These are phyloP conservation scores for Kwoniella dendrophila DNA, from an alignment of 768 basidiomycete species.

Conservation along the genomic window DNA sequence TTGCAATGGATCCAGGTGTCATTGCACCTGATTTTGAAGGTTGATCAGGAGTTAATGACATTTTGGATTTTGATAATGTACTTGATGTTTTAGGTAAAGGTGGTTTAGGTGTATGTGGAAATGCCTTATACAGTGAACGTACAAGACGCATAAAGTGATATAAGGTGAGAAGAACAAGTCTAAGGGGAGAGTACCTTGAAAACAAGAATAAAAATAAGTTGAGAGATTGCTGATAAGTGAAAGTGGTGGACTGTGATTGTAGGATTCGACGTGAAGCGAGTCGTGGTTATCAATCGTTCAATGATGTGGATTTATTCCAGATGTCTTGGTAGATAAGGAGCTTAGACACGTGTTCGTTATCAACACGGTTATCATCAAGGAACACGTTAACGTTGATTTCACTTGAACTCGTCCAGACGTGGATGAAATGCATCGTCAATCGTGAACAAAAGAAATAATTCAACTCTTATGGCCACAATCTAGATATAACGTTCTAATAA, in stretches of 20 bases:
- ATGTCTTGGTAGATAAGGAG: too few relatives aligned
- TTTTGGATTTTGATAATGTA: slow-evolving; percentile 12
- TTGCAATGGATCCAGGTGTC: slow-evolving; percentile 51
- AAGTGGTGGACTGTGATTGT: too few relatives aligned
- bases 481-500: too few relatives aligned
- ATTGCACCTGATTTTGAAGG: slow-evolving; percentile 24
- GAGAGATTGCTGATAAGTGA: neutral
- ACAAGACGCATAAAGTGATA: slow-evolving; percentile 18
- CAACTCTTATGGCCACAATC: too few relatives aligned
- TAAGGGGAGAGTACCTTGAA: neutral
- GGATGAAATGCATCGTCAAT: neutral
- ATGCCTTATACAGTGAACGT: slow-evolving; percentile 15
- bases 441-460: too few relatives aligned
- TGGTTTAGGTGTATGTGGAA: slow-evolving; percentile 4
- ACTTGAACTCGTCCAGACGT: neutral
- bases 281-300: neutral
- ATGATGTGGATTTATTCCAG: slow-evolving; percentile 4
- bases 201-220: neutral
- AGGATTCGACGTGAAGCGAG: too few relatives aligned
- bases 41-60: slow-evolving; percentile 37
- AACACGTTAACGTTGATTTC: neutral
- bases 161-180: neutral
- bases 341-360: neutral
- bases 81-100: neutral
- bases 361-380: neutral